Conservation (phyloP, 1,284 basidiomycete genomes). For the Puccinia coronata region DNA sequence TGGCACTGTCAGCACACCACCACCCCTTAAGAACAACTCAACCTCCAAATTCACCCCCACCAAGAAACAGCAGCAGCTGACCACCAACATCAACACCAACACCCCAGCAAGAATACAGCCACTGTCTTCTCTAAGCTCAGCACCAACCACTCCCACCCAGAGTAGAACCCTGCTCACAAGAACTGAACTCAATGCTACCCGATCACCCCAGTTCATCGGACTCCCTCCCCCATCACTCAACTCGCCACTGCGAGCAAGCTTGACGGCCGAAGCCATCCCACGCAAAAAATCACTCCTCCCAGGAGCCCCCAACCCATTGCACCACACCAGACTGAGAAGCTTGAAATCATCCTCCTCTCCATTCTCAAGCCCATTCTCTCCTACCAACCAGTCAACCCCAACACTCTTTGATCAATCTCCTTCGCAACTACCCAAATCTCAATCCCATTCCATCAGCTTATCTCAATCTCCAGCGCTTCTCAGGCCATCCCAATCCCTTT, state of each 20-base stretch:
- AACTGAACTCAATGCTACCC: neutral
- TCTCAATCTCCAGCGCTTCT: neutral
- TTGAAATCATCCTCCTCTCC: slow-evolving; percentile 7
- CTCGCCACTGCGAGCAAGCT: slow-evolving; percentile 13
- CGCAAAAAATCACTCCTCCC: slow-evolving; percentile 22
- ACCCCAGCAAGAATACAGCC: neutral
- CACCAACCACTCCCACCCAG: too few species aligned
- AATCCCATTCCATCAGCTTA: neutral
- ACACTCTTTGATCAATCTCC: neutral
- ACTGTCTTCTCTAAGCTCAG: too few species aligned
- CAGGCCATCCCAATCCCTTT: neutral
- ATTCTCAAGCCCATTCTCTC: neutral
- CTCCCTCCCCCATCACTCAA: neutral
- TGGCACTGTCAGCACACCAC: neutral
- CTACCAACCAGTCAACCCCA: neutral
- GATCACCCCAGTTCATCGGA: slow-evolving; percentile 1
- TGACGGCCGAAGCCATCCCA: slow-evolving; percentile 23
- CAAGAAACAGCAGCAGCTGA: neutral
- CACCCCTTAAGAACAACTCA: neutral
- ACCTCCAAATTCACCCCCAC: neutral
- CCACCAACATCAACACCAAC: neutral
- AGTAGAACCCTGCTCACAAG: neutral
- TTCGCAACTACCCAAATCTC: neutral
- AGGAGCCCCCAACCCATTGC: slow-evolving; percentile 19
- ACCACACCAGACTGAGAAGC: neutral